Evolutionary conservation across 768 basidiomycete genomes (phyloP), one percentile per base, ranked within the genome.

Genomic region (Leccinum olivaceopallidum): DNA sequence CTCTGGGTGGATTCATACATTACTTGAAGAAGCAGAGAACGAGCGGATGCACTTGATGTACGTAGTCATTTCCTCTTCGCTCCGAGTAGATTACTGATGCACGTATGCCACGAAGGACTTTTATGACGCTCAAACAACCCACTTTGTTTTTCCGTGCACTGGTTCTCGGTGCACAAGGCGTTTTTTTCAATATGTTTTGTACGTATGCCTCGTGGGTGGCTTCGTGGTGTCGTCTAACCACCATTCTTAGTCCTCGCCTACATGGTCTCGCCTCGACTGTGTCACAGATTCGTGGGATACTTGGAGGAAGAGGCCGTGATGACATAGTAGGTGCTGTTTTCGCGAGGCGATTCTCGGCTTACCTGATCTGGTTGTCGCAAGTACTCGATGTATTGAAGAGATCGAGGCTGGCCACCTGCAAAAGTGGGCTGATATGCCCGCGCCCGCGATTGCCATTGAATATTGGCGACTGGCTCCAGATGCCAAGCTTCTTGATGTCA

Each of bases 31-130:
- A 77, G 94, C 95, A 13, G 94, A 98, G 71, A 98, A 98, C 71
- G 96, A 99, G 77, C 81, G 96, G 37, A 96, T 97, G 92, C 94
- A 96, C 73, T 80, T 95, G 56, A 90, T 95, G 90, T 92, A 57
- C 42, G 55, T 48, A 20, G 39, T 55, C 55, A 60, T 63, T 37
- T 47, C 8, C 62, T 39, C 30, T 42, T 56, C 16, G 30, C 30
- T 42, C 44, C 42, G 36, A 52, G 51, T 34, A 62, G 58, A 67
- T 67, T 57, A n/a, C 57, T 55, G 59, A 62, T 51, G 22, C 62
- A 59, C 50, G 63, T 61, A 37, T 65, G 56, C 47, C 65, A 58
- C 58, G 7, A 66, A 91, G 92, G 87, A 97, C 95, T 2, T 99
- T 98, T 78, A 92, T 98, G 92, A 90, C 93, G 7, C 79, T 98